Conservation (phyloP, 1,284 basidiomycete species). For the Chalciporus piperatoides region DNA sequence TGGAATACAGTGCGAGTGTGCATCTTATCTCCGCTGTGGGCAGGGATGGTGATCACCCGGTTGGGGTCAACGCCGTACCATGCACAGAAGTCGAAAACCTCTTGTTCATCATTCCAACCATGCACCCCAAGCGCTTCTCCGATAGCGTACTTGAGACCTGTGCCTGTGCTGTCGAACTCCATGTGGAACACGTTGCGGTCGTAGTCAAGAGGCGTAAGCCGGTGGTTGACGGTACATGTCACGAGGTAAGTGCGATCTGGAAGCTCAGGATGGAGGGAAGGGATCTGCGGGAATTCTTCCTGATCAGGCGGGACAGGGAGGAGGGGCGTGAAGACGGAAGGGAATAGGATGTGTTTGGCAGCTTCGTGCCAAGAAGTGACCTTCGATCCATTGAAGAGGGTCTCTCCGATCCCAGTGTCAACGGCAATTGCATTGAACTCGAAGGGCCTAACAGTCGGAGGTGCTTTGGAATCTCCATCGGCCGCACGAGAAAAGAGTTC, state of each 20-base stretch:
- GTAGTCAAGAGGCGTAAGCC: conserved; percentile 92
- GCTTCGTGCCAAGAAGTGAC: conserved; percentile 81
- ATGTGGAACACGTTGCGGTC: conserved; percentile 99
- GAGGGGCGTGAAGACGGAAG: conserved; percentile 68
- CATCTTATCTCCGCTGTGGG: conserved; percentile 55
- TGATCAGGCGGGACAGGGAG: conserved; percentile 30
- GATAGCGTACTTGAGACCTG: conserved; percentile 92
- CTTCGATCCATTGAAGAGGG: conserved; percentile 57
- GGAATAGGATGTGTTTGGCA: conserved; percentile 87
- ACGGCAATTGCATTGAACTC: conserved; percentile 69
- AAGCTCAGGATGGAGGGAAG: conserved; percentile 81
- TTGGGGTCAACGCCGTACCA: conserved; percentile 91
- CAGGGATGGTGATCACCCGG: conserved; percentile 79
- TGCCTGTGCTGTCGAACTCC: conserved; percentile 91
- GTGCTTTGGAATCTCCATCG: conserved; percentile 23
- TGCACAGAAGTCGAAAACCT: conserved; percentile 84
- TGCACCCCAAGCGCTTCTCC: conserved; percentile 97
- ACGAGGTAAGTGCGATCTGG: conserved; percentile 92
- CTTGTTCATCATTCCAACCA: conserved; percentile 94
- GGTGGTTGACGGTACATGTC: conserved; percentile 90
- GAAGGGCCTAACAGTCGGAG: conserved; percentile 50
- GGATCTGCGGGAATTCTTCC: conserved; percentile 52
- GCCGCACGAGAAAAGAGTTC: conserved; percentile 14
- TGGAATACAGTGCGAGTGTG: conserved; percentile 96
- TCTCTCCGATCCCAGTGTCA: conserved; percentile 51